Evolutionary conservation across 169 alveolate species (phyloP).

Genomic region (Eimeria sp.): DNA sequence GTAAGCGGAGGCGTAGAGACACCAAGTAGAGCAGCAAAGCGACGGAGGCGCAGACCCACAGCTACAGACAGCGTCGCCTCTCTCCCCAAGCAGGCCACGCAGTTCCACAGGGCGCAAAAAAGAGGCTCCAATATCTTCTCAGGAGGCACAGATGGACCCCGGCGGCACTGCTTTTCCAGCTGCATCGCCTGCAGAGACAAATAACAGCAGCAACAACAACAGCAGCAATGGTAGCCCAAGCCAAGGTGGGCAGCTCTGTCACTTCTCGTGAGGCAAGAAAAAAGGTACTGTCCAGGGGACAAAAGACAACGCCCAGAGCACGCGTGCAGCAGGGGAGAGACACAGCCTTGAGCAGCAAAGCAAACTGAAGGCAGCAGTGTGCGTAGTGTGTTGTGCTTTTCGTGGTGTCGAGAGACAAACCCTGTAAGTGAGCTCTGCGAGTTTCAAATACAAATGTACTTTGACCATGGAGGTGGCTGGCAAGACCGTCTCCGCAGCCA

Average conservation of each 20-base stretch:
- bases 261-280: not conserved
- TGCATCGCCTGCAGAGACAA: conserved; percentile 48
- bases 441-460: conserved; percentile 89
- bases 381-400: not conserved
- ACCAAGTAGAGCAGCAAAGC: conserved; percentile 42
- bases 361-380: not conserved
- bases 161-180: conserved; percentile 65
- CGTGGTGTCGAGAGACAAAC: not conserved
- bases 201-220: conserved; percentile 14
- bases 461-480: conserved; percentile 92
- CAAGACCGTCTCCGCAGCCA: conserved; percentile 92
- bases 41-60: conserved; percentile 46
- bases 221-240: not conserved
- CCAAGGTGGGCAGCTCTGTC: not conserved
- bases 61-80: conserved; percentile 43
- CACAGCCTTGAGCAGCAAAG: not conserved
- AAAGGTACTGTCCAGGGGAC: too few species aligned
- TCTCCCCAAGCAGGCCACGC: conserved; percentile 45
- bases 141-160: conserved; percentile 52
- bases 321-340: not conserved
- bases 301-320: not conserved
- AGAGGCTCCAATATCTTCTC: conserved; percentile 32
- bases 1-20: conserved; percentile 58
- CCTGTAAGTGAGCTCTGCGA: conserved; percentile 90
- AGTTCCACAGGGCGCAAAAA: conserved; percentile 64